Evolutionary conservation across 179 eudicot genomes (phyloP).

Genomic region (Silene coronaria): DNA sequence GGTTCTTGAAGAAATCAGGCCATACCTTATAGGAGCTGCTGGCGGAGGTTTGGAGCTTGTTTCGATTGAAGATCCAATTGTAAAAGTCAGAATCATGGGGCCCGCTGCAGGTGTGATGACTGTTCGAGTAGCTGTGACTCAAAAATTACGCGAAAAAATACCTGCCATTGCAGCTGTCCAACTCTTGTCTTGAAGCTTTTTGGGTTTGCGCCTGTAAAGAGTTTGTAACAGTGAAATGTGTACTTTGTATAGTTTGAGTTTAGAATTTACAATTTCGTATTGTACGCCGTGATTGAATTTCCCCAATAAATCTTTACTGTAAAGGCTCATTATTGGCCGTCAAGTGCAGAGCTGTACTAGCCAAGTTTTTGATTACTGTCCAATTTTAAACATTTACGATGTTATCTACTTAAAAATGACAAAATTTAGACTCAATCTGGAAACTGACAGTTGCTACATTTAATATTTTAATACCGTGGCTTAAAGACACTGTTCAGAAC

Average conservation of each 20-base stretch:
- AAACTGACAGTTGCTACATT: too few relatives aligned
- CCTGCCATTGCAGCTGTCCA: slow-evolving; percentile 93
- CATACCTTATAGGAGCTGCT: slow-evolving; percentile 78
- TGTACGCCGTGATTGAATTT: neutral
- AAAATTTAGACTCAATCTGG: too few relatives aligned
- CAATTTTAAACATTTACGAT: neutral
- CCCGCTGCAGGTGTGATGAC: slow-evolving; percentile 97
- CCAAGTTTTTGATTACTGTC: neutral
- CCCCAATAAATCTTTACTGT: neutral
- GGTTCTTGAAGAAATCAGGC: slow-evolving; percentile 93
- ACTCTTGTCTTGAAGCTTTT: slow-evolving; percentile 41
- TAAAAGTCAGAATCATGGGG: slow-evolving; percentile 72
- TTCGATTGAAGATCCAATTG: slow-evolving; percentile 79
- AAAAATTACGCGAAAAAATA: slow-evolving; percentile 83
- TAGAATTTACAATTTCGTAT: neutral
- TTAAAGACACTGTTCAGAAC: neutral
- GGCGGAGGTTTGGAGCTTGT: slow-evolving; percentile 81
- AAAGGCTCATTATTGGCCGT: neutral
- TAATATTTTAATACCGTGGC: neutral
- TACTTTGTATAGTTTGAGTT: neutral
- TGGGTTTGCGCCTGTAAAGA: neutral
- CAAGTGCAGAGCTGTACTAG: neutral
- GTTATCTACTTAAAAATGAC: too few relatives aligned
- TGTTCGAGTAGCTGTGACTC: slow-evolving; percentile 94
- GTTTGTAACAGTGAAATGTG: neutral